Conservation (phyloP, 169 alveolate genomes). For the Plasmodium ovale region DNA sequence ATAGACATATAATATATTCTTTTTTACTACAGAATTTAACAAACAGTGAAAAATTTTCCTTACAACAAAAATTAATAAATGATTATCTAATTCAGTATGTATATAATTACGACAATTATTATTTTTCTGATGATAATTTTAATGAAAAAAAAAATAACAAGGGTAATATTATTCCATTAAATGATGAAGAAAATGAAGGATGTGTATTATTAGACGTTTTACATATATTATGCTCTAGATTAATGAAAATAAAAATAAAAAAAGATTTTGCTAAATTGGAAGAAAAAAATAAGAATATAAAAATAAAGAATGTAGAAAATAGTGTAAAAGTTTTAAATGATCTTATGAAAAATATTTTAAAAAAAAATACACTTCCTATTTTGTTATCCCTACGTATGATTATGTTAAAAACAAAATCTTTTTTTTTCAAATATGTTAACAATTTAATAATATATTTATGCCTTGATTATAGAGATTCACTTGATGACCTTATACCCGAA, state of each 20-base stretch:
- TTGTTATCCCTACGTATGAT: slow-evolving; percentile 43
- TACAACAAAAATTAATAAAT: slow-evolving; percentile 59
- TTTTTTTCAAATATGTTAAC: slow-evolving; percentile 45
- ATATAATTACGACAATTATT: slow-evolving; percentile 64
- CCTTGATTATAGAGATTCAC: slow-evolving; percentile 43
- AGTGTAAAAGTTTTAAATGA: slow-evolving; percentile 67
- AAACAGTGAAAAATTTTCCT: slow-evolving; percentile 61
- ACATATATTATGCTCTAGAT: slow-evolving; percentile 29
- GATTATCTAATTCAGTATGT: slow-evolving; percentile 67
- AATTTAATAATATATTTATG: slow-evolving; percentile 50
- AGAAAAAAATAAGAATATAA: slow-evolving; percentile 55
- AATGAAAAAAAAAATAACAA: slow-evolving; percentile 8
- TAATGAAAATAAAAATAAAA: slow-evolving; percentile 70
- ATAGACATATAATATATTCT: slow-evolving; percentile 36
- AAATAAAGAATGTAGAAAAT: slow-evolving; percentile 65
- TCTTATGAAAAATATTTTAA: slow-evolving; percentile 67
- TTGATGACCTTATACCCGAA: slow-evolving; percentile 39
- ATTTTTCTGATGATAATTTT: slow-evolving; percentile 37
- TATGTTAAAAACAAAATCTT: slow-evolving; percentile 52
- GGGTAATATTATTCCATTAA: slow-evolving; percentile 36
- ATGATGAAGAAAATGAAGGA: slow-evolving; percentile 66
- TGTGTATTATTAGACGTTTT: slow-evolving; percentile 45
- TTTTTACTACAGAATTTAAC: slow-evolving; percentile 32
- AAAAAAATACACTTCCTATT: slow-evolving; percentile 64
- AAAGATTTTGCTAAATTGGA: slow-evolving; percentile 71